phyloP scores from a whole-genome alignment of 2,329 filamentous ascomycete genomes.

The Kalaharituber pfeilii region DNA sequence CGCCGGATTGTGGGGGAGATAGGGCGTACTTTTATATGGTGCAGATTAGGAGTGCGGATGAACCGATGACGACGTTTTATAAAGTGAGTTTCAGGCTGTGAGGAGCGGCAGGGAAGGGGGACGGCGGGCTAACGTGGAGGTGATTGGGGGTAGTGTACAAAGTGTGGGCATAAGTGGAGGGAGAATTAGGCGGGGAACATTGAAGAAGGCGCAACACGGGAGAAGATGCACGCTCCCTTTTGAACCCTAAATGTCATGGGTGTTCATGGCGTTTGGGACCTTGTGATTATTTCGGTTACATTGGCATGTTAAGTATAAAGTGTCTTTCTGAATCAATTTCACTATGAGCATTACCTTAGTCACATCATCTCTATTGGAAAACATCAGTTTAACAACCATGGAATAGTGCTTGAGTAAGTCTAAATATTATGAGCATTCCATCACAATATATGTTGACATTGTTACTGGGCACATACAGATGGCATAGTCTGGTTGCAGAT shows the following conservation, averaged over 20 bases:
- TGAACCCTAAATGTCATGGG: too few relatives aligned
- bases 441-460: too few relatives aligned
- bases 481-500: too few relatives aligned
- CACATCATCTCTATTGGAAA: too few relatives aligned
- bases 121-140: slow-evolving; percentile 13
- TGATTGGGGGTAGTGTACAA: slow-evolving; percentile 40
- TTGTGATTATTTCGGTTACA: neutral
- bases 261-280: too few relatives aligned
- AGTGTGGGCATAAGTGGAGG: slow-evolving; percentile 47
- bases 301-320: neutral
- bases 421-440: too few relatives aligned
- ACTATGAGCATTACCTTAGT: too few relatives aligned
- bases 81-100: slow-evolving; percentile 39
- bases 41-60: slow-evolving; percentile 93
- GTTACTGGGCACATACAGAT: too few relatives aligned
- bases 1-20: slow-evolving; percentile 54
- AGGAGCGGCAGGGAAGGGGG: slow-evolving; percentile 14
- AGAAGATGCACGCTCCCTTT: too few relatives aligned
- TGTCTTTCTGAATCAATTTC: too few relatives aligned
- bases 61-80: slow-evolving; percentile 95
- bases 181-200: slow-evolving; percentile 35
- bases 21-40: slow-evolving; percentile 91
- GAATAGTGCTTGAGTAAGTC: too few relatives aligned
- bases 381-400: too few relatives aligned
- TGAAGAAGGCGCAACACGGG: neutral